These are phyloP conservation scores for Penicillium sp. DNA, from an alignment of 2,329 filamentous ascomycete genomes.

Conservation along the genomic window DNA sequence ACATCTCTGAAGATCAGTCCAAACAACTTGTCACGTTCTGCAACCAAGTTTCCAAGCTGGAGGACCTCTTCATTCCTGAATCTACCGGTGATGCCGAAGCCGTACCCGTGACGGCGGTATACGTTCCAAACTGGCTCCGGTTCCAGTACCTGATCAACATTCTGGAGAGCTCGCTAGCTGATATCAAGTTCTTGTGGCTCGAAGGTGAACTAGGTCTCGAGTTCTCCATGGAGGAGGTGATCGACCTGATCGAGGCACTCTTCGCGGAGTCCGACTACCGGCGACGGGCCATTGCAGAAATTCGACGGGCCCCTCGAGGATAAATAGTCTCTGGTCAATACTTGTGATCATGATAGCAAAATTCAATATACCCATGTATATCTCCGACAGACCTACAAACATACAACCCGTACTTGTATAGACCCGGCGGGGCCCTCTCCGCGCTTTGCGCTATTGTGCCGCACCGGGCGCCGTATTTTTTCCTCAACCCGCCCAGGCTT, in stretches of 20 bases:
- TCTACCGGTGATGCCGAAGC: constrained; percentile 31
- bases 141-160: constrained; percentile 65
- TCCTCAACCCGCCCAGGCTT: constrained; percentile 32
- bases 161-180: constrained; percentile 60
- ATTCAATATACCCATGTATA: neutral
- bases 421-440: constrained; percentile 26
- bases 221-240: constrained; percentile 60
- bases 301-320: constrained; percentile 41
- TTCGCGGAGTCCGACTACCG: constrained; percentile 62
- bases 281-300: constrained; percentile 57
- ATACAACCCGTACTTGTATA: too few relatives aligned
- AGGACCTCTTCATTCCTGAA: constrained; percentile 55
- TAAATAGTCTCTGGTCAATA: too few relatives aligned
- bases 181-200: constrained; percentile 64
- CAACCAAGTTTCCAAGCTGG: constrained; percentile 54
- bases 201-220: constrained; percentile 63
- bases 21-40: constrained; percentile 58
- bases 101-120: constrained; percentile 58
- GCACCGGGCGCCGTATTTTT: constrained; percentile 44
- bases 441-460: constrained; percentile 41
- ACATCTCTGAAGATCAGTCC: constrained; percentile 63
- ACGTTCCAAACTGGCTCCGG: constrained; percentile 62
- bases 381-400: too few relatives aligned
- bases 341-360: neutral
- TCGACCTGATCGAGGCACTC: constrained; percentile 61